A percentile compares a stretch with the other conserved stretches of the same genome.
These are phyloP conservation scores for Exophiala calicioides DNA, from an alignment of 2,329 filamentous ascomycete genomes.

Conservation along the genomic window DNA sequence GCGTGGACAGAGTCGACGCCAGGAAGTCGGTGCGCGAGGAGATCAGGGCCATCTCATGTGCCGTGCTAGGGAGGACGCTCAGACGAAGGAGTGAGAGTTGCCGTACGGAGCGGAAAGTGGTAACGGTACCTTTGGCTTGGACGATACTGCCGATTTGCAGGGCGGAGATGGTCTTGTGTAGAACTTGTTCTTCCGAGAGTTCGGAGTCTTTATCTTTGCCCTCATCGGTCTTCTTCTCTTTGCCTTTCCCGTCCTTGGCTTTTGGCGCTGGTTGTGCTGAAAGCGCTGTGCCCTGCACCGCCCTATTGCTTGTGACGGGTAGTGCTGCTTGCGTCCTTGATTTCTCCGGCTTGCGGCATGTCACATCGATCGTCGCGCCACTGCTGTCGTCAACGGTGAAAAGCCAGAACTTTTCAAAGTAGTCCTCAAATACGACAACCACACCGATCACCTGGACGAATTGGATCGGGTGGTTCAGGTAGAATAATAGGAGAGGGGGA, in stretches of 20 bases:
- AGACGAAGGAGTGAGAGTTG: slow-evolving; percentile 59
- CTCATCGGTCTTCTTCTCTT: slow-evolving; percentile 2
- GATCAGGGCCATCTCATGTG: slow-evolving; percentile 58
- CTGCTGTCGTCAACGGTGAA: slow-evolving; percentile 64
- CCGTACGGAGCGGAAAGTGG: slow-evolving; percentile 50
- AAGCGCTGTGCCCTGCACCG: slow-evolving; percentile 24
- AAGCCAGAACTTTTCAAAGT: slow-evolving; percentile 36
- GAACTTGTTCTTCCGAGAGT: slow-evolving; percentile 5
- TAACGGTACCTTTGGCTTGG: slow-evolving; percentile 60
- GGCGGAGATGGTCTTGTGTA: slow-evolving; percentile 35
- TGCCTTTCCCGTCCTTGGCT: not conserved
- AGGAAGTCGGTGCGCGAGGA: slow-evolving; percentile 53
- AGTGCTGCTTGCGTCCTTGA: no score
- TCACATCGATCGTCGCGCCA: slow-evolving; percentile 59
- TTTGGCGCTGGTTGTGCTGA: slow-evolving; percentile 37
- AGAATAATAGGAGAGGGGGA: slow-evolving; percentile 61
- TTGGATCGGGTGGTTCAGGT: slow-evolving; percentile 72
- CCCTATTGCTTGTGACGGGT: no score
- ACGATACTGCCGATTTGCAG: slow-evolving; percentile 56
- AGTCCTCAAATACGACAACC: slow-evolving; percentile 59
- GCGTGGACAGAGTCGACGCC: slow-evolving; percentile 50
- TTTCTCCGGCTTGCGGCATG: slow-evolving; percentile 43
- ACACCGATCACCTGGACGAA: slow-evolving; percentile 72
- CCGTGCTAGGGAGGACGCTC: slow-evolving; percentile 51
- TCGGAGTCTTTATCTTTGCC: slow-evolving; percentile 4